Evolutionary conservation across 257 asterid genomes (phyloP).

Genomic region (Dorcoceras hygrometricum): DNA sequence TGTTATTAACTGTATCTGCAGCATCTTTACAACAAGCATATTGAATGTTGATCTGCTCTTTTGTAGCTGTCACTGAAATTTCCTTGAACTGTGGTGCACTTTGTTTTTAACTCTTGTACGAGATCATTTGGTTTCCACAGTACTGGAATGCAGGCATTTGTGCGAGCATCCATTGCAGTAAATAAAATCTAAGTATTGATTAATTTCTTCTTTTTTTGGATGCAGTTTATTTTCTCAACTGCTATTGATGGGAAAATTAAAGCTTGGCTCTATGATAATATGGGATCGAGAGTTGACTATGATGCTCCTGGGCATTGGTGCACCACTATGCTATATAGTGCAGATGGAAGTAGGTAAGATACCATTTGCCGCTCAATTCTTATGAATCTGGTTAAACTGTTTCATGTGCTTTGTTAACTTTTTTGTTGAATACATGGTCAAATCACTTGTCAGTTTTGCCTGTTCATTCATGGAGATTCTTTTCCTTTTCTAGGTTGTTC

Average conservation of each 20-base stretch:
- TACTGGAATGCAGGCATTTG: neutral
- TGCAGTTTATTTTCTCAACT: conserved; percentile 93
- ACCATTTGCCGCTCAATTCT: conserved; percentile 6
- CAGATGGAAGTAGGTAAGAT: conserved; percentile 92
- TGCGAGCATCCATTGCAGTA: too few species aligned
- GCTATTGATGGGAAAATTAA: conserved; percentile 96
- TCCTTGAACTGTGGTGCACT: conserved; percentile 1
- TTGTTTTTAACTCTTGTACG: conserved; percentile 13
- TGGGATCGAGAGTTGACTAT: conserved; percentile 98
- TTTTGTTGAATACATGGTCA: conserved; percentile 3
- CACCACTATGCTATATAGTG: conserved; percentile 92
- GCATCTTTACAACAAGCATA: too few species aligned
- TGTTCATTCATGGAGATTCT: conserved; percentile 20
- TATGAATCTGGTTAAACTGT: neutral
- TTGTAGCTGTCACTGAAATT: neutral
- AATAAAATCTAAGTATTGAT: conserved; percentile 1
- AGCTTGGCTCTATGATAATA: conserved; percentile 93
- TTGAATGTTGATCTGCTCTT: neutral
- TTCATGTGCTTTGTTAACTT: neutral
- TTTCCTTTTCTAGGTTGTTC: conserved; percentile 63
- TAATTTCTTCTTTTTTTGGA: conserved; percentile 22
- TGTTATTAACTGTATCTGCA: too few species aligned
- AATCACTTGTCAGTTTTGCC: conserved; percentile 1
- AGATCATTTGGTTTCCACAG: conserved; percentile 19
- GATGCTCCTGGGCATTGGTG: conserved; percentile 99